Evolutionary conservation across 495 filamentous ascomycete species (phyloP).

Genomic region (Xylaria longipes): DNA sequence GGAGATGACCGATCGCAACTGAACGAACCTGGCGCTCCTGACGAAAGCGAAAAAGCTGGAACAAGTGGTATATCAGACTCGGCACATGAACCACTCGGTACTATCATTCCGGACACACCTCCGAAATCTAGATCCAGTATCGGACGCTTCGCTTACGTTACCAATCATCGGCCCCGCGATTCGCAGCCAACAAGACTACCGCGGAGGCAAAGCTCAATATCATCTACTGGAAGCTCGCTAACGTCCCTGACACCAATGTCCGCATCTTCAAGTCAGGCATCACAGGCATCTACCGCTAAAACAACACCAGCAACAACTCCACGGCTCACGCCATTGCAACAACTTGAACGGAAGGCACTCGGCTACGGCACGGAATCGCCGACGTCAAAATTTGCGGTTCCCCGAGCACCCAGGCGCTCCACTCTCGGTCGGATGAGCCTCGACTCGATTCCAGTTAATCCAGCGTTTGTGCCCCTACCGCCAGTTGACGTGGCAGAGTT

Average conservation of each 20-base stretch:
- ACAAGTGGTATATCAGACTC: background rate
- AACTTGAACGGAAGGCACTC: conserved; percentile 52
- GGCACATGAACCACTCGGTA: background rate
- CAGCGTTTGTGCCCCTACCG: conserved; percentile 50
- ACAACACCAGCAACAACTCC: conserved; percentile 33
- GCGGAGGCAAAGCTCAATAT: conserved; percentile 30
- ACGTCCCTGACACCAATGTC: conserved; percentile 36
- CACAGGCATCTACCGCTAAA: conserved; percentile 39
- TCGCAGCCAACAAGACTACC: conserved; percentile 8
- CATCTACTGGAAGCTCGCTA: conserved; percentile 36
- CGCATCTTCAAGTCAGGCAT: conserved; percentile 45
- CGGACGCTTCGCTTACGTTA: conserved; percentile 31
- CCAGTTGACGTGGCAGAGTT: conserved; percentile 49
- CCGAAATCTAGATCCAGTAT: conserved; percentile 27
- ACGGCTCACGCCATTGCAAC: conserved; percentile 53
- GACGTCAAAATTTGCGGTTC: conserved; percentile 51
- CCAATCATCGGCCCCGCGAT: background rate
- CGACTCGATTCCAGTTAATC: conserved; percentile 45
- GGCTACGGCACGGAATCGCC: conserved; percentile 38
- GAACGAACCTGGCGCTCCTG: background rate
- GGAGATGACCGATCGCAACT: conserved; percentile 27
- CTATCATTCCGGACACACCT: conserved; percentile 29
- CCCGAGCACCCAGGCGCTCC: conserved; percentile 65
- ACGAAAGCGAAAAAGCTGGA: conserved; percentile 23
- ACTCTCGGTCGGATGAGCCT: conserved; percentile 61